Evolutionary conservation across 192 early-diverging fungal genomes (phyloP), one percentile per base, ranked within the genome.

Genomic region (Backusella mclennaniae): DNA sequence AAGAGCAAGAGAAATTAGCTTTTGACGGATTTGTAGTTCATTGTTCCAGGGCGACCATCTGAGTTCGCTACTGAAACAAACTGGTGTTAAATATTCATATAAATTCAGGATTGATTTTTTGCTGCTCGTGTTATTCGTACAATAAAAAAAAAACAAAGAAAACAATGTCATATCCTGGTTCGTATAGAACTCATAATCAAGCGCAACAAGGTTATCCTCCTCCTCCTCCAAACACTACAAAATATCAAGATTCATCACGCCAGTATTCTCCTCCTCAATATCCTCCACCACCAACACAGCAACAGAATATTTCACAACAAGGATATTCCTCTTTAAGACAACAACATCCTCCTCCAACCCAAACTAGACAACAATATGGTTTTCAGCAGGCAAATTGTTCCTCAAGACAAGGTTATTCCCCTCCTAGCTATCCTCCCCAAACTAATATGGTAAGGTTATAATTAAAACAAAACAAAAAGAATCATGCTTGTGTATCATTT

Each of bases 131-230:
- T n/a, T 52, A 52, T 52, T 52, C 46, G 19, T 1, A 17, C 4
- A 53, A 19, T 53, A 21, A 53, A 23, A 49, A 21, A 33, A 35
- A 70, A 2, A 44, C 42, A 17, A 44, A 3, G 41, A 21, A 70
- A 44, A 46, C n/a, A 44, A 79, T 79, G 73, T 29, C 68, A 14
- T 79, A 79, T 35, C 69, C 73, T 38, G 78, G 78, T 9, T 44
- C 35, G 19, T 75, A 79, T 59, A 69, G 78, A 15, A 49, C 52
- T 63, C 72, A 69, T 19, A 52, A 53, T 38, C 74, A 79, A 17
- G 49, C 39, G 14, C 73, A 75, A 36, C 21, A 56, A 76, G 4
- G 41, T 17, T 41, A 59, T 67, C 33, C 26, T 31, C 73, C 75
- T 76, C 67, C 75, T 21, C 49, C 35, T 35, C 49, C 52, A 41